Evolutionary conservation across 768 basidiomycete genomes (phyloP).

Genomic region (Macrocybe gigantea): DNA sequence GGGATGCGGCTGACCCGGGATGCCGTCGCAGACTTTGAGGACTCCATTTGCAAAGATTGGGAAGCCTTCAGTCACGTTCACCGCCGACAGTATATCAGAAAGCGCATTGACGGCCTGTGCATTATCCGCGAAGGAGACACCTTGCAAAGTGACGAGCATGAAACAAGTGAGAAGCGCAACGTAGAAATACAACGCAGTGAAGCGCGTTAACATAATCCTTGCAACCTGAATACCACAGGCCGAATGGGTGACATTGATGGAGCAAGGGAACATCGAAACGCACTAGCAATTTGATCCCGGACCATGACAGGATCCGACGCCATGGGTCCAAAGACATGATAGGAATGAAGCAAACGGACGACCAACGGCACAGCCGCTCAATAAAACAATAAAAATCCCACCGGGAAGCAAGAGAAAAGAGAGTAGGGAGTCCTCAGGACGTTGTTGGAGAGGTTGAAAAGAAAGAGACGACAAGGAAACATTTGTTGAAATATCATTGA

Average conservation of each 20-base stretch:
- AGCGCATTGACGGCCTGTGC: slow-evolving; percentile 25
- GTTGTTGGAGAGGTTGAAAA: too few species aligned
- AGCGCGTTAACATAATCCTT: slow-evolving; percentile 42
- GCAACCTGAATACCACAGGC: slow-evolving; percentile 27
- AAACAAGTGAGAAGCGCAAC: slow-evolving; percentile 37
- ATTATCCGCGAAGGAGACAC: slow-evolving; percentile 30
- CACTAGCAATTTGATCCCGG: slow-evolving; percentile 22
- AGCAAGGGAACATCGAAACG: slow-evolving; percentile 3
- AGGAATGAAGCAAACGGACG: too few species aligned
- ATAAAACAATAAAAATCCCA: too few species aligned
- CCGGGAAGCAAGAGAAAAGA: too few species aligned
- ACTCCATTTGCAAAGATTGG: slow-evolving; percentile 16
- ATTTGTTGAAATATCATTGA: too few species aligned
- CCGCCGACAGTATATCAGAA: slow-evolving; percentile 20
- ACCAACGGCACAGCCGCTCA: too few species aligned
- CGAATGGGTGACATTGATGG: not conserved
- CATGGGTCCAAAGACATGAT: not conserved
- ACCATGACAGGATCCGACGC: slow-evolving; percentile 16
- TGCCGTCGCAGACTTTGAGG: slow-evolving; percentile 31
- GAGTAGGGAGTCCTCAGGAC: too few species aligned
- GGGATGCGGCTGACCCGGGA: slow-evolving; percentile 25
- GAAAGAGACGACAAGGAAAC: too few species aligned
- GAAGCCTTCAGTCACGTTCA: slow-evolving; percentile 18
- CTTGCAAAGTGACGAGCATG: slow-evolving; percentile 35
- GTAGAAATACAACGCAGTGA: slow-evolving; percentile 42